Percentiles rank a stretch among this genome's conserved stretches.
Evolutionary conservation across 169 alveolate genomes (phyloP).

Genomic region (Plasmodium yoelii): DNA sequence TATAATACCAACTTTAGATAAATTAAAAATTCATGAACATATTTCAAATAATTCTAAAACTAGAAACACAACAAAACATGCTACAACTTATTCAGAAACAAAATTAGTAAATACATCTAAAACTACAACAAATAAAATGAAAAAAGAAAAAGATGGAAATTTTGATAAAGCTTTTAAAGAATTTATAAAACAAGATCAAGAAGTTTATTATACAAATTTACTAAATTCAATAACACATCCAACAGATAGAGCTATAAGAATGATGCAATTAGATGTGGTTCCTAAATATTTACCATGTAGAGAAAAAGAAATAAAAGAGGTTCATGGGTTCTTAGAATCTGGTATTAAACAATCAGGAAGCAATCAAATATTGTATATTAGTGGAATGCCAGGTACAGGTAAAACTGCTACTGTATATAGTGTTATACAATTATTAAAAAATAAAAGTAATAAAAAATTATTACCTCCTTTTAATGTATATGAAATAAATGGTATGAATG

Average conservation of each 20-base stretch:
- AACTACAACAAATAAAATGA: background rate
- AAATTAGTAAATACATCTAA: conserved; percentile 5
- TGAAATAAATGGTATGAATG: conserved; percentile 85
- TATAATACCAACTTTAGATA: conserved; percentile 25
- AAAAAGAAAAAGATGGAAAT: background rate
- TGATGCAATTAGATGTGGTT: conserved; percentile 74
- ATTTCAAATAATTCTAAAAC: background rate
- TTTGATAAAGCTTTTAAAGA: background rate
- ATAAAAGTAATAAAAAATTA: conserved; percentile 40
- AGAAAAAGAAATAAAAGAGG: conserved; percentile 83
- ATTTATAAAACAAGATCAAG: conserved; percentile 49
- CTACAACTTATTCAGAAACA: background rate
- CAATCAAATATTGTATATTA: conserved; percentile 83
- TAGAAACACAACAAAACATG: background rate
- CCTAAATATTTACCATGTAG: conserved; percentile 76
- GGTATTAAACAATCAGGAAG: conserved; percentile 87
- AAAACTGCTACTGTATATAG: conserved; percentile 87
- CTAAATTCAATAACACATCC: conserved; percentile 39
- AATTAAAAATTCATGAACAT: conserved; percentile 29
- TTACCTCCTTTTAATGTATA: conserved; percentile 83
- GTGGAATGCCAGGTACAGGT: conserved; percentile 91
- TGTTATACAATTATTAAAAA: conserved; percentile 76
- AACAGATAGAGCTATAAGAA: conserved; percentile 63
- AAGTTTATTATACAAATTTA: conserved; percentile 38
- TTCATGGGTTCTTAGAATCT: conserved; percentile 82